Conservation (phyloP, 2,329 filamentous ascomycete genomes). For the Talaromyces sp. region DNA sequence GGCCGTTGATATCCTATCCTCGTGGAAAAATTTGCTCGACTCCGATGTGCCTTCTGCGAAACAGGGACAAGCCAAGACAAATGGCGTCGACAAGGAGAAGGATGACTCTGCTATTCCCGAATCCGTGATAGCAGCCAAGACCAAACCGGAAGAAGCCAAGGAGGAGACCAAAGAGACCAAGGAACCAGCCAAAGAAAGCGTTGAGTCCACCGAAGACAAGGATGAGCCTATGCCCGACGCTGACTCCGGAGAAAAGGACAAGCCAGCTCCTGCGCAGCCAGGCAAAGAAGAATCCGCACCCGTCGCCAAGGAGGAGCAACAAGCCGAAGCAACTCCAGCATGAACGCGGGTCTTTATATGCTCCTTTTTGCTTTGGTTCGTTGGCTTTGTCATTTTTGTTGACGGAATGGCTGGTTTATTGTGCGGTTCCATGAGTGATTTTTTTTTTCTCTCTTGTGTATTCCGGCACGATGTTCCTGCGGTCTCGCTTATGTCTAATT, state of each 20-base stretch:
- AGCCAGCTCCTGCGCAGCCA: constrained; percentile 23
- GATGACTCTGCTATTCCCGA: constrained; percentile 8
- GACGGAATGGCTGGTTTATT: not conserved
- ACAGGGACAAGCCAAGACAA: constrained; percentile 41
- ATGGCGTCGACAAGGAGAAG: constrained; percentile 35
- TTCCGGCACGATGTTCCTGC: not conserved
- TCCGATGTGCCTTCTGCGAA: constrained; percentile 44
- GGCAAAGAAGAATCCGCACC: constrained; percentile 19
- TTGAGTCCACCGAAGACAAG: not conserved
- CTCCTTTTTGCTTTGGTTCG: not conserved
- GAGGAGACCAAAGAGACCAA: constrained; percentile 2
- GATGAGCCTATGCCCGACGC: constrained; percentile 5
- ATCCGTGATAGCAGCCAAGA: not conserved
- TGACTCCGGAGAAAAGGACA: constrained; percentile 20
- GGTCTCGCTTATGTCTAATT: not conserved
- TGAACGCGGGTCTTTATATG: not conserved
- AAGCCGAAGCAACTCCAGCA: not conserved
- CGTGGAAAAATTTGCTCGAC: constrained; percentile 81
- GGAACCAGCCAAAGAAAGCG: not conserved
- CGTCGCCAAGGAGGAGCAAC: constrained; percentile 3
- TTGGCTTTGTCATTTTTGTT: not conserved
- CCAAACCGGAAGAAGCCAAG: not conserved
- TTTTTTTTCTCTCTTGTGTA: not conserved
- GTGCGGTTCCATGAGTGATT: not conserved
- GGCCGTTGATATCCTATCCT: constrained; percentile 70